Evolutionary conservation across 2,329 filamentous ascomycete genomes (phyloP).

Genomic region (Leptodontidium sp.): DNA sequence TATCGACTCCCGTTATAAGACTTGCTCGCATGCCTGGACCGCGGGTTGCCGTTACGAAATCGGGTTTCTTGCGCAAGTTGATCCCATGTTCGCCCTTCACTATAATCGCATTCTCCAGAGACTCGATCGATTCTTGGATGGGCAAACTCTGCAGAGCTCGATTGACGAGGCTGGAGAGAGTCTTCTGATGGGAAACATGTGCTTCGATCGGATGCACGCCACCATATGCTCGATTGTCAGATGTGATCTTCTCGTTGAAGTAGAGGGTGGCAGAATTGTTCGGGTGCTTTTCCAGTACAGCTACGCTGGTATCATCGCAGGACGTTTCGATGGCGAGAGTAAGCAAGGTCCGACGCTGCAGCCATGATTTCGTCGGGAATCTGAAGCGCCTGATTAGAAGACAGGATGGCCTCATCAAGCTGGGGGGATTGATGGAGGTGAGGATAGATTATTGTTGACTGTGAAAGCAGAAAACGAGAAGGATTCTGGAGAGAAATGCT

Average conservation of each 20-base stretch:
- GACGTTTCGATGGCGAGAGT: conserved; percentile 83
- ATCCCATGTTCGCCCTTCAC: conserved; percentile 35
- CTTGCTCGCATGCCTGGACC: conserved; percentile 89
- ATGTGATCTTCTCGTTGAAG: conserved; percentile 84
- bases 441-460: background rate
- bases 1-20: conserved; percentile 79
- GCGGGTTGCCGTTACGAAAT: conserved; percentile 88
- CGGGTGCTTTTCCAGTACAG: conserved; percentile 70
- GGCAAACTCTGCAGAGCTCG: conserved; percentile 66
- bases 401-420: conserved; percentile 45
- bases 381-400: conserved; percentile 38
- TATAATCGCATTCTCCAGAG: conserved; percentile 26
- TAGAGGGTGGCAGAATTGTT: conserved; percentile 63
- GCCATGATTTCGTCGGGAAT: conserved; percentile 1
- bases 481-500: too few relatives aligned
- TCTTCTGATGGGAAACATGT: conserved; percentile 76
- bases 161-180: conserved; percentile 72
- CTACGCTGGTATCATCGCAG: conserved; percentile 93
- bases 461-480: too few relatives aligned
- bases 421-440: conserved; percentile 12
- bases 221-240: conserved; percentile 75
- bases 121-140: conserved; percentile 32
- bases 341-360: conserved; percentile 51
- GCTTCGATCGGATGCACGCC: conserved; percentile 85
- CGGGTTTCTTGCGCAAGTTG: conserved; percentile 61